These are phyloP conservation scores for Phytophthora pini DNA, from an alignment of 352 stramenopile species.

Conservation along the genomic window DNA sequence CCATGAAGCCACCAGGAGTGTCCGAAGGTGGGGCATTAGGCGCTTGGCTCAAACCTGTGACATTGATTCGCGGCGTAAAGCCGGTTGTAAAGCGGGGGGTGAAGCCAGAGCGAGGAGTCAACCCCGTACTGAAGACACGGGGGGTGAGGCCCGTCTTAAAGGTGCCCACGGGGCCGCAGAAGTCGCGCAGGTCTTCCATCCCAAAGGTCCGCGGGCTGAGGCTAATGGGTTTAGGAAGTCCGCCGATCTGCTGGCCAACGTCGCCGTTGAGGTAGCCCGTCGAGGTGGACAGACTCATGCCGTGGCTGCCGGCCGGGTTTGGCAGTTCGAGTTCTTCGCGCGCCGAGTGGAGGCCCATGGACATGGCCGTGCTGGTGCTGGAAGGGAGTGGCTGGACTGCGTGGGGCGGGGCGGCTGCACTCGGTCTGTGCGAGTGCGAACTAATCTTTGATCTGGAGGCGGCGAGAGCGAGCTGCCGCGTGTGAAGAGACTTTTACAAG, in stretches of 20 bases:
- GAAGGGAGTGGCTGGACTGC: constrained; percentile 10
- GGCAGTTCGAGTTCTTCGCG: constrained; percentile 74
- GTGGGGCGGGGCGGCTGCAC: constrained; percentile 33
- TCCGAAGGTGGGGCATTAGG: constrained; percentile 47
- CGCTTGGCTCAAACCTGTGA: constrained; percentile 49
- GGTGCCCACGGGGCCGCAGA: constrained; percentile 75
- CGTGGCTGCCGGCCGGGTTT: constrained; percentile 47
- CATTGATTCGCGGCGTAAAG: constrained; percentile 77
- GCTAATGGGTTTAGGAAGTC: constrained; percentile 73
- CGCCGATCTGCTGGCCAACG: constrained; percentile 35
- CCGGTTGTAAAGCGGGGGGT: constrained; percentile 82
- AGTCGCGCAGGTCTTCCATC: constrained; percentile 88
- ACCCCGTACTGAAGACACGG: constrained; percentile 79
- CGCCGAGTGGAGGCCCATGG: constrained; percentile 74
- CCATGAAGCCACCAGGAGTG: constrained; percentile 50
- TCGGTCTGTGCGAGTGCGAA: constrained; percentile 42
- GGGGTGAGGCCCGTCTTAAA: constrained; percentile 88
- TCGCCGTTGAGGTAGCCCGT: constrained; percentile 46
- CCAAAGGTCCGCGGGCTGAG: constrained; percentile 82
- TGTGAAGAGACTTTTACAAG: constrained; percentile 2
- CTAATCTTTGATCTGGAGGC: constrained; percentile 34
- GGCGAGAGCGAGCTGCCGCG: constrained; percentile 21
- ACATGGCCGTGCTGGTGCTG: constrained; percentile 49
- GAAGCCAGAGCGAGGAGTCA: constrained; percentile 84
- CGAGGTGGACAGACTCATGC: constrained; percentile 36